Base-by-base conservation (phyloP, 2,329 filamentous ascomycete species). In the Daldinia sp. region DNA sequence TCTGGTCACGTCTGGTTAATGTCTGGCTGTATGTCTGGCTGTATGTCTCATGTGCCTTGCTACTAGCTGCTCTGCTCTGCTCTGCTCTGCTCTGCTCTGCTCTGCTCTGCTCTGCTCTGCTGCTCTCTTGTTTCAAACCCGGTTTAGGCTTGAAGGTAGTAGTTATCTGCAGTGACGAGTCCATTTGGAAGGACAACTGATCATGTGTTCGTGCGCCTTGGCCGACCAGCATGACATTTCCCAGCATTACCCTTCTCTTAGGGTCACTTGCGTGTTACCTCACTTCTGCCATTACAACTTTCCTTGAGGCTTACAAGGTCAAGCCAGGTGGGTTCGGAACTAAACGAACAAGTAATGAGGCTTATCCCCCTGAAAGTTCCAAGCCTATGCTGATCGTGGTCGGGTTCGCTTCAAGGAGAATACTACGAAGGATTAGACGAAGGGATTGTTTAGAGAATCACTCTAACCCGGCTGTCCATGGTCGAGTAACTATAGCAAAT, bases 31-130 rank as follows among this genome's bases (percentile, higher is more conserved):
- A 10, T 13, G 7, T 11, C 4, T 17, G 34, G 17, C 35, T 61
- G 61, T 51, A 49, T 65, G 65, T 65, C 59, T 63, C 52, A 37
- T 50, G 62, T 63, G 56, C 56, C 62, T 65, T 58, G 50, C 63
- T 58, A 35, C 48, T 13, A 6, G 30, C 30, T n/a, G n/a, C 30
- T 32, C 13, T 13, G 7, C 30, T 13, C 30, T 13, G 7, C 30
- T 32, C 13, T 32, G 7, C 30, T 7, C 30, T 13, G 13, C 30
- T 13, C 30, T 32, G 6, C 30, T 13, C 30, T 32, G 6, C 30
- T 13, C 30, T 32, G 7, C 30, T 13, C 13, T n/a, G n/a, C n/a
- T n/a, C n/a, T n/a, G n/a, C n/a, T n/a, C n/a, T n/a, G n/a, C 21
- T 47, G 21, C 15, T 52, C 32, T n/a, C n/a, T n/a, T 50, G 41